Percentiles rank a stretch among this genome's conserved stretches.
Evolutionary conservation across 306 rosid species (phyloP).

Genomic region (Heteromeles arbutifolia): DNA sequence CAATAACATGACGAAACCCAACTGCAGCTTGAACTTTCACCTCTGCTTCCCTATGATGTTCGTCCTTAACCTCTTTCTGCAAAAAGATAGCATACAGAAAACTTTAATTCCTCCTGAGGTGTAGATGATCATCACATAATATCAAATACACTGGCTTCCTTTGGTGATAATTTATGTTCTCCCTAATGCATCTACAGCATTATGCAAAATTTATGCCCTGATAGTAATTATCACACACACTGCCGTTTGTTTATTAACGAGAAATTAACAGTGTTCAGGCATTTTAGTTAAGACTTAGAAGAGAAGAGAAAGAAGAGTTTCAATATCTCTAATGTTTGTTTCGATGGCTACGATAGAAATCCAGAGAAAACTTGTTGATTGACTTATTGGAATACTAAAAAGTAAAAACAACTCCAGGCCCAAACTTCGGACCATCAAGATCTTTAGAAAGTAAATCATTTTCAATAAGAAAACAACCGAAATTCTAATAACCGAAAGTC

Average conservation of each 20-base stretch:
- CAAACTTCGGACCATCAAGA: not conserved
- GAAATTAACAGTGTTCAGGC: not conserved
- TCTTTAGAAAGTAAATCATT: not conserved
- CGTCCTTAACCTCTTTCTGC: constrained; percentile 74
- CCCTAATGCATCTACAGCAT: not conserved
- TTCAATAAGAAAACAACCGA: not conserved
- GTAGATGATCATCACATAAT: not conserved
- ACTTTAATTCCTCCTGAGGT: not conserved
- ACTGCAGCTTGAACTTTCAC: constrained; percentile 62
- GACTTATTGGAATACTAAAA: not conserved
- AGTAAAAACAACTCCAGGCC: not conserved
- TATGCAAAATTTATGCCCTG: not conserved
- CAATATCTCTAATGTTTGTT: no score
- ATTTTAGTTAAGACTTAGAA: not conserved
- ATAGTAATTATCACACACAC: not conserved
- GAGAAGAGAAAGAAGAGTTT: not conserved
- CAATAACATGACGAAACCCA: constrained; percentile 95
- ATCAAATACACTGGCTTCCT: not conserved
- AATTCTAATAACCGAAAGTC: not conserved
- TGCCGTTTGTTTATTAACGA: not conserved
- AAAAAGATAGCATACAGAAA: constrained; percentile 7
- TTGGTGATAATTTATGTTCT: not conserved
- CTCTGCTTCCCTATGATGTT: constrained; percentile 37
- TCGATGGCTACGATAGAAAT: no score
- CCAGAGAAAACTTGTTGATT: not conserved